These are phyloP conservation scores for Cryphonectria naterciae DNA, from an alignment of 2,329 filamentous ascomycete species.

Conservation along the genomic window DNA sequence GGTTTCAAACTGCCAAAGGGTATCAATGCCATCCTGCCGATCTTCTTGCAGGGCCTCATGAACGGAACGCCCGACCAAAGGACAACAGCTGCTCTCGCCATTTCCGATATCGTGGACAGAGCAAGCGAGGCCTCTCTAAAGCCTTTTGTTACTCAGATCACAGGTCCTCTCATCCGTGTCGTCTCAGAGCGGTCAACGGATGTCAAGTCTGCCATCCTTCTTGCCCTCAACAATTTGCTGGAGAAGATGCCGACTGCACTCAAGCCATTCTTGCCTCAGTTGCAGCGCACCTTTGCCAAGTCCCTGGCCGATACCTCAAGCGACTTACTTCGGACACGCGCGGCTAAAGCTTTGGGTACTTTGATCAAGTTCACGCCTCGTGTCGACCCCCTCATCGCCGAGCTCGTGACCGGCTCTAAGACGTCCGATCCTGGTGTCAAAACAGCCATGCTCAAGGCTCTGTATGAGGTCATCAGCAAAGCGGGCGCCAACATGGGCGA, in stretches of 20 bases:
- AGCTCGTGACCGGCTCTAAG: conserved; percentile 94
- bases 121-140: conserved; percentile 86
- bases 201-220: conserved; percentile 91
- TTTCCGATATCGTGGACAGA: conserved; percentile 94
- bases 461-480: conserved; percentile 96
- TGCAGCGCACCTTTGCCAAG: conserved; percentile 96
- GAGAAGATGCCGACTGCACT: conserved; percentile 96
- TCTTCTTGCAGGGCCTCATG: conserved; percentile 97
- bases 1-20: conserved; percentile 95
- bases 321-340: conserved; percentile 82
- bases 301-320: conserved; percentile 92
- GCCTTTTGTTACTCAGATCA: conserved; percentile 96
- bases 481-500: conserved; percentile 95
- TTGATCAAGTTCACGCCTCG: conserved; percentile 94
- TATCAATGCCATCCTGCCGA: conserved; percentile 93
- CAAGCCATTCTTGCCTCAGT: conserved; percentile 94
- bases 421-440: conserved; percentile 84
- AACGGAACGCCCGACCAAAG: conserved; percentile 93
- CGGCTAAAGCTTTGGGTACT: conserved; percentile 91
- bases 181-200: conserved; percentile 96
- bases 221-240: conserved; percentile 91
- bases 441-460: conserved; percentile 94
- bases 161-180: conserved; percentile 94
- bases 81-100: conserved; percentile 87
- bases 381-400: conserved; percentile 89